Percentiles rank a stretch among this genome's conserved stretches.
Evolutionary conservation across 305 asterid species (phyloP).

Genomic region (Fraxinus sp.): DNA sequence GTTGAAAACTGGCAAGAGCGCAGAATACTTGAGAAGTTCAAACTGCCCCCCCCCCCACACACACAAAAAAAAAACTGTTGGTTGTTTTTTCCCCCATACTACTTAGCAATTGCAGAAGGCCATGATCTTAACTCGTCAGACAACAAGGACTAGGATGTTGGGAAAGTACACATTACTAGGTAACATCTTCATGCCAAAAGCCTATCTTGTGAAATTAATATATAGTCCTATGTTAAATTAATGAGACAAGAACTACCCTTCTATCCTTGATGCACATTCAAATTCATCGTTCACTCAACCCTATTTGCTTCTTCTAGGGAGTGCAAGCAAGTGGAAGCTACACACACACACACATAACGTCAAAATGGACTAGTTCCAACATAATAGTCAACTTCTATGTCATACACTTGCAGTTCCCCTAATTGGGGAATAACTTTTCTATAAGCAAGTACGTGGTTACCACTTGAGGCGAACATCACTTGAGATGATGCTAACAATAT

Average conservation of each 20-base stretch:
- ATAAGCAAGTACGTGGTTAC: not conserved
- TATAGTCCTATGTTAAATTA: not conserved
- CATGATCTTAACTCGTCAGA: not conserved
- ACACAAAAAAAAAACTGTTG: no score
- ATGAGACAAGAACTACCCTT: not conserved
- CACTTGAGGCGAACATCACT: not conserved
- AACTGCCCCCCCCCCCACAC: no score
- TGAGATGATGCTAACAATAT: not conserved
- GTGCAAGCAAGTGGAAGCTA: not conserved
- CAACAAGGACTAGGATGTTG: not conserved
- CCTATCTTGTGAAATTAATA: not conserved
- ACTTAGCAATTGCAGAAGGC: not conserved
- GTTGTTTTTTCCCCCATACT: not conserved
- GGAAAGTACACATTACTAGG: not conserved
- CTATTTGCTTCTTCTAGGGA: not conserved
- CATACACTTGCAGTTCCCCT: not conserved
- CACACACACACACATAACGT: not conserved
- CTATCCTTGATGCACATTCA: not conserved
- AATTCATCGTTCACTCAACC: not conserved
- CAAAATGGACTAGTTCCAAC: not conserved
- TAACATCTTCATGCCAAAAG: not conserved
- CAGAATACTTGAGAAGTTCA: not conserved
- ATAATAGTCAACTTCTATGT: not conserved
- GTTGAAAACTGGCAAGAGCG: not conserved
- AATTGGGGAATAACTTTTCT: not conserved